A percentile compares a stretch with the other conserved stretches of the same genome.
These are phyloP conservation scores for Taiozyma sp. DNA, from an alignment of 1,139 yeast genomes.

Conservation along the genomic window DNA sequence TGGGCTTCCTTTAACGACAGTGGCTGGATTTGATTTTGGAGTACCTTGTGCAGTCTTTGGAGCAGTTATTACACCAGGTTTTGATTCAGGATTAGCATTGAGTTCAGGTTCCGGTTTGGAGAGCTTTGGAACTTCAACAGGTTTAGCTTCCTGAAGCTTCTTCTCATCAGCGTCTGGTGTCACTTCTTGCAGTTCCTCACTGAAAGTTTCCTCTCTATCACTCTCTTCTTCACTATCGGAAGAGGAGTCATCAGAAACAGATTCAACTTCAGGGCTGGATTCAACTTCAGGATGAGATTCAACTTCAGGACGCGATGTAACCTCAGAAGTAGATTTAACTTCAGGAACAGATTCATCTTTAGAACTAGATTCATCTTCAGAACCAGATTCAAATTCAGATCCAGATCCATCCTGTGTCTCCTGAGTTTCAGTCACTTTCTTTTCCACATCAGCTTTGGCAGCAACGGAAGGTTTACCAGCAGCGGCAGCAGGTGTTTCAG, in stretches of 20 bases:
- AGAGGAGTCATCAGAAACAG: background rate
- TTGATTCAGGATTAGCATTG: background rate
- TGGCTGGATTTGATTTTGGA: background rate
- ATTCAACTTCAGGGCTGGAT: background rate
- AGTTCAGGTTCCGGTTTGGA: background rate
- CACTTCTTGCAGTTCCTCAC: background rate
- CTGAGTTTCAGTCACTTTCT: background rate
- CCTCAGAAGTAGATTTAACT: background rate
- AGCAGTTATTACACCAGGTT: background rate
- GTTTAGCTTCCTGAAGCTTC: background rate
- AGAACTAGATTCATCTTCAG: background rate
- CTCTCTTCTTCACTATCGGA: background rate
- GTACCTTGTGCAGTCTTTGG: background rate
- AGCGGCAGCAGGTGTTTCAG: background rate
- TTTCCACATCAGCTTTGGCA: background rate
- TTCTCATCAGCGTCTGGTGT: background rate
- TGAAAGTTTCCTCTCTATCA: background rate
- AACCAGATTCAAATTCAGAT: background rate
- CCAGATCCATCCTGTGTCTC: background rate
- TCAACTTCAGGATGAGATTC: background rate
- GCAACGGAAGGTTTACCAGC: background rate
- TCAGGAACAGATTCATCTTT: background rate
- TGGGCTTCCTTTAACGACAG: background rate
- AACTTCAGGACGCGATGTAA: background rate
- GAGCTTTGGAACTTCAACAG: background rate